Evolutionary conservation across 148 eudicot genomes (phyloP).

Genomic region (Diospyros kaki): DNA sequence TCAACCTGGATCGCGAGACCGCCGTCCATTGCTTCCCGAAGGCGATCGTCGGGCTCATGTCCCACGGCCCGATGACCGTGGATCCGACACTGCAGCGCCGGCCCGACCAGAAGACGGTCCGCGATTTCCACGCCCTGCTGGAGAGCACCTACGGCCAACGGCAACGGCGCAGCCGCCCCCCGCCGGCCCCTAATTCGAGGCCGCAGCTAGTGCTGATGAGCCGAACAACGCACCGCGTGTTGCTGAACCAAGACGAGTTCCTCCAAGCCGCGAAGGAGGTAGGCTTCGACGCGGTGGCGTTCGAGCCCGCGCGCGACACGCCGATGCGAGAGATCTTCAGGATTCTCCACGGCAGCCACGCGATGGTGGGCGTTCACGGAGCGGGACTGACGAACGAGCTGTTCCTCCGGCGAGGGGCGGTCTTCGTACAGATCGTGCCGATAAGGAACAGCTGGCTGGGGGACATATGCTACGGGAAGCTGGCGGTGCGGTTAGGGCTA

Average conservation of each 20-base stretch:
- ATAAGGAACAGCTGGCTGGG: conserved; percentile 43
- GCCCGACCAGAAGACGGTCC: conserved; percentile 27
- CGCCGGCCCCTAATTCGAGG: conserved; percentile 8
- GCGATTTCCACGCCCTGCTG: conserved; percentile 35
- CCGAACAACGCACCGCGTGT: conserved; percentile 31
- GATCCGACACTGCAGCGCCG: conserved; percentile 28
- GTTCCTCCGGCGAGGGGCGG: conserved; percentile 37
- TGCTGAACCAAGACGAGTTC: conserved; percentile 39
- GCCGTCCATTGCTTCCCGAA: conserved; percentile 47
- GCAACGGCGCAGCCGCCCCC: conserved; percentile 22
- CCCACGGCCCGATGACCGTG: conserved; percentile 56
- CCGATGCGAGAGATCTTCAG: conserved; percentile 37
- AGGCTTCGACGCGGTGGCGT: conserved; percentile 45
- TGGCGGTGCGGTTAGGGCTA: conserved; percentile 39
- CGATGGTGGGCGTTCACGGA: conserved; percentile 45
- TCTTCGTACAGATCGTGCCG: conserved; percentile 44
- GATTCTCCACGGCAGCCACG: conserved; percentile 36
- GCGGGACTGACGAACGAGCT: conserved; percentile 46
- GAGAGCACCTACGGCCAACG: conserved; percentile 25
- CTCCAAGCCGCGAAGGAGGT: conserved; percentile 33
- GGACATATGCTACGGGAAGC: conserved; percentile 32
- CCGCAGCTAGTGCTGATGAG: conserved; percentile 45
- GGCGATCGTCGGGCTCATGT: conserved; percentile 35
- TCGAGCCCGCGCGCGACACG: conserved; percentile 36
- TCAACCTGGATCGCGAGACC: conserved; percentile 46